Conservation (phyloP, 495 filamentous ascomycete genomes). For the Podospora australis region DNA sequence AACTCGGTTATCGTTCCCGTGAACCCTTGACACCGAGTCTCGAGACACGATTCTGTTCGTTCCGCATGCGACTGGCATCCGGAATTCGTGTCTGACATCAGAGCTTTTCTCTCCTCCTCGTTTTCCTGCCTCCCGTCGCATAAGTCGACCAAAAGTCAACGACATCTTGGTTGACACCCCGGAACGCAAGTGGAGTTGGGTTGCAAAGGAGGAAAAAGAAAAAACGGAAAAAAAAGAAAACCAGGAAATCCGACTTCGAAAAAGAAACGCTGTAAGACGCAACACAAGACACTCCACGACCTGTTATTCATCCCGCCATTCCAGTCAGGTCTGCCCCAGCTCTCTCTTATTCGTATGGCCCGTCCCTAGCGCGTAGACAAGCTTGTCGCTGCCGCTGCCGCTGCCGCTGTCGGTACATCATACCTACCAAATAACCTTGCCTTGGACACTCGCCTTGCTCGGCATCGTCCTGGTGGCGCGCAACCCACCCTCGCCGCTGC, state of each 20-base stretch:
- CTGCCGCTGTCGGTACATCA: not conserved
- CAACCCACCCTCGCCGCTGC: conserved; percentile 13
- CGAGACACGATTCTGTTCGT: conserved; percentile 1
- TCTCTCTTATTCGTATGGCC: conserved; percentile 13
- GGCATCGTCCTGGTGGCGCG: conserved; percentile 11
- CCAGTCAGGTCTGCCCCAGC: not conserved
- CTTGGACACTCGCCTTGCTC: conserved; percentile 4
- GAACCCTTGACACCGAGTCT: conserved; percentile 1
- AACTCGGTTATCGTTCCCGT: not conserved
- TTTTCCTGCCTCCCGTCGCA: conserved; percentile 6
- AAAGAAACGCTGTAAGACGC: conserved; percentile 1
- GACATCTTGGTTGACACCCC: too few species aligned
- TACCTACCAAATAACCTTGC: not conserved
- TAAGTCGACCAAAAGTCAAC: too few species aligned
- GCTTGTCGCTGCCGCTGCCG: conserved; percentile 14
- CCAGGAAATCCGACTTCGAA: not conserved
- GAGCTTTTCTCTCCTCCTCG: conserved; percentile 2
- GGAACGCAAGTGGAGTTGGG: not conserved
- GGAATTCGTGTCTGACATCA: conserved; percentile 12
- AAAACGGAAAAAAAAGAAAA: not conserved
- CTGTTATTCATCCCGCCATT: too few species aligned
- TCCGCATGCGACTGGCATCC: conserved; percentile 14
- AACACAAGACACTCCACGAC: too few species aligned
- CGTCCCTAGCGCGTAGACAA: conserved; percentile 16
- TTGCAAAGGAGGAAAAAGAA: not conserved